Evolutionary conservation across 495 filamentous ascomycete genomes (phyloP).

Genomic region (Podospora conica): DNA sequence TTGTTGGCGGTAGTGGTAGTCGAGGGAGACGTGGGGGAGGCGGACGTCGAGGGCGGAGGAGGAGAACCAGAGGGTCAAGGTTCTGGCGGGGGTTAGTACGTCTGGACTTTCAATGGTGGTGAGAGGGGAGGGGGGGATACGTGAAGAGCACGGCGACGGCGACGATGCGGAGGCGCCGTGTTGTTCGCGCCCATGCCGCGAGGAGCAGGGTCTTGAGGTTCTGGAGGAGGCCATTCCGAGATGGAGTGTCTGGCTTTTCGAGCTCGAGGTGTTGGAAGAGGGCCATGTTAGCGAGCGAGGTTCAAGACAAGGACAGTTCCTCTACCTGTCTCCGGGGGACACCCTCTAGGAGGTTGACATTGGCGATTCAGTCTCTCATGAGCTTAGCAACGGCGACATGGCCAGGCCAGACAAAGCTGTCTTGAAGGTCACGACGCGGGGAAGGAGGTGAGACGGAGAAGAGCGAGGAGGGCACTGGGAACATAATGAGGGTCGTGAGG

Average conservation of each 20-base stretch:
- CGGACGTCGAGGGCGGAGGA: conserved; percentile 10
- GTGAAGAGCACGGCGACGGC: conserved; percentile 19
- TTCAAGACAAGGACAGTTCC: too few relatives aligned
- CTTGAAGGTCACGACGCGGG: background rate
- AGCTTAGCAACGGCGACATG: background rate
- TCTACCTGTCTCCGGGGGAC: background rate
- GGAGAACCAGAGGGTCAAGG: conserved; percentile 16
- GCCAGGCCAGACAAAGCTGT: background rate
- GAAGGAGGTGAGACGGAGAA: background rate
- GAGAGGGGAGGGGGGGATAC: too few relatives aligned
- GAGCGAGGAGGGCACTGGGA: background rate
- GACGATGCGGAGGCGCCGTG: conserved; percentile 25
- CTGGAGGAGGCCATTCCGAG: conserved; percentile 18
- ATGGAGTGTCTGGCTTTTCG: background rate
- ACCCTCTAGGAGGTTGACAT: background rate
- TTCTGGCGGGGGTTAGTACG: too few relatives aligned
- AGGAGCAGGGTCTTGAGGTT: conserved; percentile 16
- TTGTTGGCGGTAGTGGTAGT: conserved; percentile 22
- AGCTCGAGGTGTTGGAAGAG: conserved; percentile 4
- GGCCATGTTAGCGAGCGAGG: background rate
- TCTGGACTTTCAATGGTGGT: too few relatives aligned
- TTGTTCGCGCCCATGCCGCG: conserved; percentile 30
- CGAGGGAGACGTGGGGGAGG: conserved; percentile 27
- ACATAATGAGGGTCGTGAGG: background rate
- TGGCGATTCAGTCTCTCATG: background rate